Base-by-base conservation (phyloP, 129 eudicot genomes). In the Chrysanthemum makinoi region DNA sequence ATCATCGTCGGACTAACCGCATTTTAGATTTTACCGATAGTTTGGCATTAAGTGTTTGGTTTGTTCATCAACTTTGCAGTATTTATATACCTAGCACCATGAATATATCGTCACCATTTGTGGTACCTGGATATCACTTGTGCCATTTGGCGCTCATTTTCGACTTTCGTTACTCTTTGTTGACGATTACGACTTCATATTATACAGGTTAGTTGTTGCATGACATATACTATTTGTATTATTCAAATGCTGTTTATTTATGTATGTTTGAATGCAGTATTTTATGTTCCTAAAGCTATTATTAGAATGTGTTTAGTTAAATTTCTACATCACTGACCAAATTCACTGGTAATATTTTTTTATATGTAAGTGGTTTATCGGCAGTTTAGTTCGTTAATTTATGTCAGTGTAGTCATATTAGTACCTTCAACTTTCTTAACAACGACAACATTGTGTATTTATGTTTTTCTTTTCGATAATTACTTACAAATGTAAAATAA, bases 101-200 rank as follows among this genome's bases (percentile, higher is more conserved):
- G 10, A 35, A 67, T 66, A 75, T 17, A 16, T 81, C 79, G 39
- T 80, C 71, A 76, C 61, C 74, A 70, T 24, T 73, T 74, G 28
- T 70, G 61, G 77, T 82, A 80, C 17, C 20, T 20, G 20, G 20
- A 20, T 20, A 20, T 20, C 20, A 20, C 20, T 20, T 20, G 46
- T 82, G 93, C 89, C 93, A 87, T 81, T 87, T 87, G 93, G 87
- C 89, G 43, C 65, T 79, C 22, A 4, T 22, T 58, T 50, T 12
- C 52, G 1, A 30, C 22, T 74, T 65, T 19, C 77, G 22, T 59
- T 54, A 61, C 59, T 59, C n/a, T 72, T 26, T 43, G 22, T 53
- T 30, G 6, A 52, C 7, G 57, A 52, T 52, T 52, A 15, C 10
- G 0, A 0, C 44, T 35, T 10, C 10, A 39, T 30, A 28, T 0